Base-by-base conservation (phyloP, 371 early-diverging fungal genomes). In the Mortierella sp. region DNA sequence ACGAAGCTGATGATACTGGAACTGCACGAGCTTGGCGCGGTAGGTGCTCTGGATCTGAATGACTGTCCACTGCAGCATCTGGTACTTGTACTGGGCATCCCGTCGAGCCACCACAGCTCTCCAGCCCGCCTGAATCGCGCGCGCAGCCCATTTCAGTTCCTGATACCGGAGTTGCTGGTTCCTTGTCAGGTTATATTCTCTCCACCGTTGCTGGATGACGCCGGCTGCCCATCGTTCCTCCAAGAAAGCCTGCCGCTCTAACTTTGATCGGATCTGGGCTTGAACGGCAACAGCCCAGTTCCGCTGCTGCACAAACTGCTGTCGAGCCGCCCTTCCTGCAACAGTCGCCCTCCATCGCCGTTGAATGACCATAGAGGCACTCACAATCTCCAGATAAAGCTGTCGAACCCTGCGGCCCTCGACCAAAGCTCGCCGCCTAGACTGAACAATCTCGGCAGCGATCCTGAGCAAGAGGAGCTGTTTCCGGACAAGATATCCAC, bases 401-500 rank as follows among this genome's bases (percentile, higher is more conserved):
- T 66, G 39, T 14, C 77, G 76, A 6, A 76, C 53, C 14, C 70
- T 53, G 19, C 73, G 73, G 8, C 45, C 71, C 39, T 79, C 77
- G 14, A 76, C 29, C 44, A 52, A 4, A 19, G 80, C 80, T 6
- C 68, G 66, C 26, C 84, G 45, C 24, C 68, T 55, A 22, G 73
- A 61, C 50, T 76, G 77, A 6, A 84, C 68, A 11, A 84, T 80
- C 26, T 76, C 74, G 3, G 63, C 64, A 22, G 84, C 84, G 3
- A 76, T 29, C 7, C 73, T 41, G 19, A 84, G 50, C 44, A 80
- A 45, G 9, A 76, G 26, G 53, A 58, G 70, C 55, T 58, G 68
- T 47, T 69, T 73, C 29, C 84, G 67, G 19, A 68, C 64, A 26
- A 84, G 40, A 50, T 76, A 69, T 6, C 80, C 77, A 2, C 80